phyloP scores from a whole-genome alignment of 2,329 filamentous ascomycete species.

The Pyrenochaeta sp. region DNA sequence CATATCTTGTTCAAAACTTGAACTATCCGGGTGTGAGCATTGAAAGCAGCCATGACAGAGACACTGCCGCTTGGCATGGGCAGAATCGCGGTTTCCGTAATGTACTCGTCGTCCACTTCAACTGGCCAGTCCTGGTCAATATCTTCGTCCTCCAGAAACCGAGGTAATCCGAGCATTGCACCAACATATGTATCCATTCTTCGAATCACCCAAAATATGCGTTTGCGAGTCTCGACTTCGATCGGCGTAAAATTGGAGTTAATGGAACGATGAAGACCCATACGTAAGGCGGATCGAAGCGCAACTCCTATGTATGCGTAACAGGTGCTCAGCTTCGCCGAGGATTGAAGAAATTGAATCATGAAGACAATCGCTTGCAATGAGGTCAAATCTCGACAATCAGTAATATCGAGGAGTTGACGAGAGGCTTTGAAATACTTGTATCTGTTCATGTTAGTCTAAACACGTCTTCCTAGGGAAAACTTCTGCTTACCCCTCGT shows the following conservation, averaged over 20 bases:
- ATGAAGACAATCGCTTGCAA: slow-evolving; percentile 62
- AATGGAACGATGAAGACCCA: slow-evolving; percentile 60
- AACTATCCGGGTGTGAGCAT: slow-evolving; percentile 66
- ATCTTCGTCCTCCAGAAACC: slow-evolving; percentile 58
- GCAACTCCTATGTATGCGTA: slow-evolving; percentile 62
- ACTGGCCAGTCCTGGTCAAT: slow-evolving; percentile 57
- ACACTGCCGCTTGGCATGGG: slow-evolving; percentile 64
- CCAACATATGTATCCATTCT: slow-evolving; percentile 62
- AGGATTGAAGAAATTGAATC: slow-evolving; percentile 61
- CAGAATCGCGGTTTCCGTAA: slow-evolving; percentile 57
- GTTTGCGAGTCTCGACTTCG: slow-evolving; percentile 58
- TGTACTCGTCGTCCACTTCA: slow-evolving; percentile 60
- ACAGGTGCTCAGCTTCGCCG: slow-evolving; percentile 60
- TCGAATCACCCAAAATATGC: slow-evolving; percentile 60
- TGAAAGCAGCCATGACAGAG: slow-evolving; percentile 66
- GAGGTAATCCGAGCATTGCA: slow-evolving; percentile 58
- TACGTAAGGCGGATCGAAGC: slow-evolving; percentile 57
- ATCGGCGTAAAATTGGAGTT: slow-evolving; percentile 56
- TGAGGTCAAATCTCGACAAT: slow-evolving; percentile 58
- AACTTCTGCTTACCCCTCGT: slow-evolving; percentile 51
- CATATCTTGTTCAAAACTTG: slow-evolving; percentile 68
- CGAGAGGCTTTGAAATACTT: slow-evolving; percentile 58
- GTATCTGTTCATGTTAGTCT: slow-evolving; percentile 47
- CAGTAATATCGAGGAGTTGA: slow-evolving; percentile 60
- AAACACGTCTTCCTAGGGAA: too few species aligned